Percentiles rank a stretch among this genome's conserved stretches.
phyloP scores from a whole-genome alignment of 495 filamentous ascomycete species.

The Aspergillus carlsbadensis region DNA sequence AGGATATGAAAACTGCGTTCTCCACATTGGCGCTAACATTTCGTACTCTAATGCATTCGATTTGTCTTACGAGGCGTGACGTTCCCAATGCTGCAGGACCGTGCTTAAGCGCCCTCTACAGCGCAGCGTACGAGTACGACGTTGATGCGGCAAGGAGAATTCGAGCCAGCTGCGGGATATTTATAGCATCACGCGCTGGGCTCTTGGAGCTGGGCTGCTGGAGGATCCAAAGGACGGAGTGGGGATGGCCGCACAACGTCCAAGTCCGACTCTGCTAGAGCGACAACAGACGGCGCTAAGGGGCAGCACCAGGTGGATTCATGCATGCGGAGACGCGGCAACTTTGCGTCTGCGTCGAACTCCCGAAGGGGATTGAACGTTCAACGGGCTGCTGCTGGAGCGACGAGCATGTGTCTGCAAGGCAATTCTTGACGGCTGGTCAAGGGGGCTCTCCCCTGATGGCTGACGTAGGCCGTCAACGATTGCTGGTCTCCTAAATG shows the following conservation, averaged over 20 bases:
- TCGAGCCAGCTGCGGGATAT: constrained; percentile 4
- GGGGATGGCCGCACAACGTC: background rate
- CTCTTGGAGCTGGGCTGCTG: constrained; percentile 3
- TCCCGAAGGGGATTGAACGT: background rate
- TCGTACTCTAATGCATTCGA: no score
- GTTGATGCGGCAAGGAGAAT: no score
- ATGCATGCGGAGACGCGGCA: constrained; percentile 10
- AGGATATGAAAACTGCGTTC: no score
- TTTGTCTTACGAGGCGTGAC: no score
- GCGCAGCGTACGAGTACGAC: no score
- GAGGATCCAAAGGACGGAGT: constrained; percentile 3
- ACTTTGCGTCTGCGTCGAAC: background rate
- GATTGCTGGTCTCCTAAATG: constrained; percentile 11
- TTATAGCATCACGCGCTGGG: constrained; percentile 12
- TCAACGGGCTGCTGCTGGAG: background rate
- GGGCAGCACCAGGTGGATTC: background rate
- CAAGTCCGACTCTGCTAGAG: background rate
- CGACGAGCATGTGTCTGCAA: background rate
- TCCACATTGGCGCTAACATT: no score
- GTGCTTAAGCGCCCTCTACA: no score
- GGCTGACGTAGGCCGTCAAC: constrained; percentile 13
- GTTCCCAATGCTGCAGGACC: no score
- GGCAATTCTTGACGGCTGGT: background rate
- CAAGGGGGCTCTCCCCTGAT: background rate
- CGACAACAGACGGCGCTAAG: background rate